Evolutionary conservation across 169 alveolate genomes (phyloP), one percentile per base, ranked within the genome.

Genomic region (Cryptosporidium felis): DNA sequence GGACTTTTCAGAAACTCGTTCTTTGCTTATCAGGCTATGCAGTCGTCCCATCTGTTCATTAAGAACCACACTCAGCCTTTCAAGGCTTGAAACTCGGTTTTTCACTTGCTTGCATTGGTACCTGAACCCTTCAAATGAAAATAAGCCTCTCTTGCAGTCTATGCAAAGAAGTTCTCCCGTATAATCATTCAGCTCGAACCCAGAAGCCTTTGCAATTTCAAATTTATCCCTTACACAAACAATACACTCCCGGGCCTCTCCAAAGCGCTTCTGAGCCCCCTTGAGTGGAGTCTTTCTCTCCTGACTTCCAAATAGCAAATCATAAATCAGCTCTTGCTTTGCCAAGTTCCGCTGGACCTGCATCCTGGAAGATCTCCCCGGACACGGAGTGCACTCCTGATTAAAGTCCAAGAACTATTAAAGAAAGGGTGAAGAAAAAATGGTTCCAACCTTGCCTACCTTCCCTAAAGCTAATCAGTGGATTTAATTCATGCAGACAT

Each of bases 71-170:
- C 85, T 40, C 10, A 58, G 26, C 18, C 61, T 74, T n/a, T 74
- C 60, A 21, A 74, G 61, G 23, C 56, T 49, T 36, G 67, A 74
- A 5, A 74, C 58, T 38, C 30, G 18, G 16, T 30, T 74, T n/a
- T 74, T 74, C 9, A 74, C 56, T 21, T 74, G 60, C 10, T 74
- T 74, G 56, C 85, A 74, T 21, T 74, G 85, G 44, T 74, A 74
- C 21, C 46, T 74, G 36, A 74, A 74, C 46, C 85, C 85, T 23
- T 74, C 85, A 23, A 74, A 56, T 16, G 85, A 32, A 53, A 74
- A 56, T 34, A 74, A 40, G 14, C 66, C 36, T 51, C 85, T 74
- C 40, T 56, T 49, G 36, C 85, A 74, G 4, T 74, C 67, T 53
- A 53, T 32, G 18, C 81, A 65, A 8, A 65, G 10, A 14, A 65